Evolutionary conservation across 163 green algal genomes (phyloP), one percentile per base, ranked within the genome.

Genomic region (Scenedesmus sp.): DNA sequence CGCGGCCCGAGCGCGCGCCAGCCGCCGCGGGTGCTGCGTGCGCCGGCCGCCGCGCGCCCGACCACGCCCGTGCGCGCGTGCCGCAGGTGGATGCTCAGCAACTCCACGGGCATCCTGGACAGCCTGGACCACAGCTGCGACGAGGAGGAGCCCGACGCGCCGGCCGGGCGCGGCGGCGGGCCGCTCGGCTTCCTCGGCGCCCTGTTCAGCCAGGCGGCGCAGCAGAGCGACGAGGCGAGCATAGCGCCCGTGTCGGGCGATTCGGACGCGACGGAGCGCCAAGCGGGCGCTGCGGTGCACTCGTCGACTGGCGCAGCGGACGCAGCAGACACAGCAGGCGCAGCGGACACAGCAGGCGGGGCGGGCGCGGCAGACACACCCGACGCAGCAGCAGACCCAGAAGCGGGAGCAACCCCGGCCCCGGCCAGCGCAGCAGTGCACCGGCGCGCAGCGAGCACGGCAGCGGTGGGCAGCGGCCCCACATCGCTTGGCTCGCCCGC

Each of bases 21-120:
- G 28, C 57, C 36, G 57, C 24, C 26, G 9, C 53, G 4, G 53
- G 22, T 33, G 53, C 53, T 28, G 53, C 53, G 31, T 62, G 18
- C 58, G 5, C n/a, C n/a, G n/a, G n/a, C n/a, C n/a, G n/a, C n/a
- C n/a, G n/a, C n/a, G n/a, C n/a, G n/a, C n/a, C n/a, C n/a, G n/a
- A n/a, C n/a, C n/a, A n/a, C n/a, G n/a, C n/a, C n/a, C n/a, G n/a
- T 47, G 39, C 10, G 6, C 7, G 39, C 10, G 39, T 47, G 39
- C 13, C 17, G 2, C 69, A 77, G 69, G 39, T 77, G 69, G 70
- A 78, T 78, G 57, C 26, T 78, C 7, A 78, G 70, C 45, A 78
- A 78, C 42, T 70, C 56, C 9, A 78, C 70, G 13, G 42, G 57
- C 31, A 62, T 78, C 17, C 45, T 78, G 14, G 70, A 70, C 42